These are phyloP conservation scores for Wickerhamomyces silvicola DNA, from an alignment of 805 yeast genomes.

Conservation along the genomic window DNA sequence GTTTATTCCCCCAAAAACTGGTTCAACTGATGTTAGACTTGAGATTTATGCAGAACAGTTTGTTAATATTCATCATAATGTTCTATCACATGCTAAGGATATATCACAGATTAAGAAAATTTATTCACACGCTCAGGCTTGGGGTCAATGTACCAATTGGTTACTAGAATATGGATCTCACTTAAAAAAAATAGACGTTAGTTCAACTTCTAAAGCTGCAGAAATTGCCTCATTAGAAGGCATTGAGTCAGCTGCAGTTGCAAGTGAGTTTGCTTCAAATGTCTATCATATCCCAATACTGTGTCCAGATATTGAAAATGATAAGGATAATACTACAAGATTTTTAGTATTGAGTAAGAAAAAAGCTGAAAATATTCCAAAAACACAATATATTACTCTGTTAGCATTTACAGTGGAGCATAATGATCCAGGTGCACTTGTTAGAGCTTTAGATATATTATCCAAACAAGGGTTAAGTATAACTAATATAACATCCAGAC, in stretches of 20 bases:
- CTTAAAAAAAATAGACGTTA: constrained; percentile 52
- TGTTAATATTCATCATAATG: constrained; percentile 76
- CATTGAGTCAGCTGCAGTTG: constrained; percentile 59
- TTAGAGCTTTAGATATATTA: constrained; percentile 55
- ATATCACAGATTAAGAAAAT: constrained; percentile 45
- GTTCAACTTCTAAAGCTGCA: constrained; percentile 85
- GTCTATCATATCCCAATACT: constrained; percentile 53
- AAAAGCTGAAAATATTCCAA: constrained; percentile 7
- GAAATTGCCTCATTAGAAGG: constrained; percentile 42
- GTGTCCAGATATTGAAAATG: constrained; percentile 59
- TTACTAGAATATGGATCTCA: constrained; percentile 29
- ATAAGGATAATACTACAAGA: constrained; percentile 73
- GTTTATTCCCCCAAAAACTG: constrained; percentile 29
- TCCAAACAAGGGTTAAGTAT: constrained; percentile 53
- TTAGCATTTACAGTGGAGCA: constrained; percentile 59
- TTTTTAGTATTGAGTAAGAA: constrained; percentile 60
- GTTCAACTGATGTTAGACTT: constrained; percentile 29
- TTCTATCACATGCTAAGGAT: constrained; percentile 43
- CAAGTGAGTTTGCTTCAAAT: constrained; percentile 60
- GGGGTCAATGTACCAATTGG: constrained; percentile 84
- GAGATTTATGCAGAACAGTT: constrained; percentile 69
- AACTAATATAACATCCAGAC: constrained; percentile 71
- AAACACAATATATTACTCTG: constrained; percentile 35
- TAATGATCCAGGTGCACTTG: constrained; percentile 70
- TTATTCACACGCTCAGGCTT: constrained; percentile 95